These are phyloP conservation scores for Ceratocystis cacaofunesta DNA, from an alignment of 2,329 filamentous ascomycete genomes.

Conservation along the genomic window DNA sequence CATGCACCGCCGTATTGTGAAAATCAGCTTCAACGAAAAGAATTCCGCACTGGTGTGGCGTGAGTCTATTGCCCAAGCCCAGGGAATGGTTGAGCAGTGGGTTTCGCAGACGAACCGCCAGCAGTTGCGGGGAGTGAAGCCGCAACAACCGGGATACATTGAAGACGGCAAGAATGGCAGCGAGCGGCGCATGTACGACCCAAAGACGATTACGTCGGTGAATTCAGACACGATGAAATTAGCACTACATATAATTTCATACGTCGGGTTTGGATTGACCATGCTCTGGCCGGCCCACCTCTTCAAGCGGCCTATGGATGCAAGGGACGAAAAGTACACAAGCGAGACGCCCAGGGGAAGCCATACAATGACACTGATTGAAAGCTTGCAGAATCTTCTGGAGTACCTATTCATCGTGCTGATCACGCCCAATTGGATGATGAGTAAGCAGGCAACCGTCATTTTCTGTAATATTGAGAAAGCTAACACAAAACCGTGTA, in stretches of 20 bases:
- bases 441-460: conserved; percentile 28
- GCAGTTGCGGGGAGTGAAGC: conserved; percentile 1
- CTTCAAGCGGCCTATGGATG: conserved; percentile 29
- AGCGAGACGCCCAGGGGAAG: conserved; percentile 33
- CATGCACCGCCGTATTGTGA: conserved; percentile 55
- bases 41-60: conserved; percentile 54
- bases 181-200: conserved; percentile 13
- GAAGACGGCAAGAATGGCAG: background rate
- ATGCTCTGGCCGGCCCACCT: conserved; percentile 49
- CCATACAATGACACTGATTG: conserved; percentile 50
- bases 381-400: conserved; percentile 45
- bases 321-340: conserved; percentile 35
- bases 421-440: conserved; percentile 41
- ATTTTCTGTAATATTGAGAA: background rate
- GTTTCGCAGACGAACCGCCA: conserved; percentile 23
- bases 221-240: conserved; percentile 52
- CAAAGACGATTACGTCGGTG: conserved; percentile 35
- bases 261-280: conserved; percentile 55
- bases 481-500: background rate
- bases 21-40: conserved; percentile 60
- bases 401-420: conserved; percentile 49
- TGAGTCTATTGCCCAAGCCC: conserved; percentile 47
- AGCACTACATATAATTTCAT: conserved; percentile 42
- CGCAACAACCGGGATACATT: conserved; percentile 18
- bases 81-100: conserved; percentile 46